Evolutionary conservation across 1,284 basidiomycete genomes (phyloP), one percentile per base, ranked within the genome.

Genomic region (Xanthoconium separans): DNA sequence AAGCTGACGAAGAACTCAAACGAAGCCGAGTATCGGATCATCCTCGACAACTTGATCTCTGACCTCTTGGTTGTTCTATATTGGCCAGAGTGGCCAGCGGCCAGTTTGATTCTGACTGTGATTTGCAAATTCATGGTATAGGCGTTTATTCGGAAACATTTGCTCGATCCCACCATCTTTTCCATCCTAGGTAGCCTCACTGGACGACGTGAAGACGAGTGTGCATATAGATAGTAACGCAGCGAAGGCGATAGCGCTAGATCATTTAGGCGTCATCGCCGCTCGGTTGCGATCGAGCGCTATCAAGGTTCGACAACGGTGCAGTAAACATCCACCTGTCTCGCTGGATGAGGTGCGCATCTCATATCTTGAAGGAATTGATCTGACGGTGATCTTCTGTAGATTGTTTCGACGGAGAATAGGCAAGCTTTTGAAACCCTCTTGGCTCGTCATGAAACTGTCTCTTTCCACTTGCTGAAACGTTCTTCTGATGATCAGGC

Each of bases 31-130:
- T 97, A 96, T 69, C 85, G 93, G 52, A 78, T 84, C 0, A 93
- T 98, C 40, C 88, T 99, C 56, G 95, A 98, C 64, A 90, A 89
- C 58, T 77, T 98, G 13, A 84, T 98, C 33, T 83, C 85, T 6
- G 96, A 99, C 65, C 76, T 98, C 16, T 78, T 98, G n/a, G 80
- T 82, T 15, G 93, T 96, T 5, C 74, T 98, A 5, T 95, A 91
- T 66, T 90, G 91, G 80, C 95, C 96, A 0, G 96, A 99, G 69
- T 99, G 95, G 95, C 96, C 97, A 1, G 95, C 91, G 8, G 92
- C 96, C 1, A 82, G 87, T 39, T 71, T 97, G 20, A 78, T 97
- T 43, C 72, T 97, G 34, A 81, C 80, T 46, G 86, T 95, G 40
- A 80, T 87, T 8, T 88, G 85, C 60, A 89, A 85, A 68, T 87